Conservation (phyloP, 192 early-diverging fungal genomes). For the Pecoramyces ruminantium region DNA sequence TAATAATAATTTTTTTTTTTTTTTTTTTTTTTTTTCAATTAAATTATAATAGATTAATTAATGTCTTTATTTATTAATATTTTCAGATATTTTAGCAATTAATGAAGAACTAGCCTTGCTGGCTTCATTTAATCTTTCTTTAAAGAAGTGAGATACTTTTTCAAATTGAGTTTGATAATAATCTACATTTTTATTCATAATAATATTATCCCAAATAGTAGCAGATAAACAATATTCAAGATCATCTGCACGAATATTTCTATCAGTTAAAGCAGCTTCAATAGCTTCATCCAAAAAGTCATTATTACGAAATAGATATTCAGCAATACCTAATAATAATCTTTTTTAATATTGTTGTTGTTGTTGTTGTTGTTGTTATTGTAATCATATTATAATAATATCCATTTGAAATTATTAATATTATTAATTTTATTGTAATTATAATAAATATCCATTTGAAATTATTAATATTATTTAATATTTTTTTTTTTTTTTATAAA, state of each 20-base stretch:
- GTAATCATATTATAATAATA: too few species aligned
- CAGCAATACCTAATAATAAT: constrained; percentile 52
- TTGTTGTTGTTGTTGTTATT: too few species aligned
- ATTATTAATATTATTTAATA: too few species aligned
- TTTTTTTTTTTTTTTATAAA: too few species aligned
- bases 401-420: too few species aligned
- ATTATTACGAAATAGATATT: constrained; percentile 72
- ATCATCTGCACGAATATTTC: constrained; percentile 60
- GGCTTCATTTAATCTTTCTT: constrained; percentile 34
- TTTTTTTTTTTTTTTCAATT: too few species aligned
- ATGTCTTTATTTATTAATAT: too few species aligned
- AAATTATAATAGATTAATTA: too few species aligned
- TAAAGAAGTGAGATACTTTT: constrained; percentile 66
- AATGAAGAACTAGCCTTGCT: constrained; percentile 32
- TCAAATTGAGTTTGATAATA: constrained; percentile 74
- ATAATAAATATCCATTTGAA: too few species aligned
- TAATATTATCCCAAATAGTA: constrained; percentile 83
- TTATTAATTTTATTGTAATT: too few species aligned
- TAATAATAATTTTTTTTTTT: too few species aligned
- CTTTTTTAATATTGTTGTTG: neutral
- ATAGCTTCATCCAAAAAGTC: constrained; percentile 78
- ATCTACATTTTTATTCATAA: constrained; percentile 62
- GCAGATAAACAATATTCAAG: constrained; percentile 85
- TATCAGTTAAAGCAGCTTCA: constrained; percentile 54
- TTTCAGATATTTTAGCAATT: constrained; percentile 2